Percentiles rank a stretch among this genome's conserved stretches.
These are phyloP conservation scores for Lepidium africanum DNA, from an alignment of 345 rosid genomes.

Conservation along the genomic window DNA sequence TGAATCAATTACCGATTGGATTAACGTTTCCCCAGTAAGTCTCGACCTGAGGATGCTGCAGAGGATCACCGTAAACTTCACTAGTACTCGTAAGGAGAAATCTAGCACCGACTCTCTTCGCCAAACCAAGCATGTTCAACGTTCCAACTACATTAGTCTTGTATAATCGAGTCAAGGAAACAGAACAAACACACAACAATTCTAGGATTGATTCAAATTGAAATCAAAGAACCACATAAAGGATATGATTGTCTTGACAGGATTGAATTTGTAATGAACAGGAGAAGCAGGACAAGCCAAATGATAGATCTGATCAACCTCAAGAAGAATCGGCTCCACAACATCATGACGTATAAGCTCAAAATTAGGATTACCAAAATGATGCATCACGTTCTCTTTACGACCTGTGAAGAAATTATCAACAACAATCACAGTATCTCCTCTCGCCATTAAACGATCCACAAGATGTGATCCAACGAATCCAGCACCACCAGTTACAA, in stretches of 20 bases:
- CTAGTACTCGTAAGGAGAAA: slow-evolving; percentile 89
- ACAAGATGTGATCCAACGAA: slow-evolving; percentile 92
- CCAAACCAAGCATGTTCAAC: slow-evolving; percentile 74
- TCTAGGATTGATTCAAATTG: neutral
- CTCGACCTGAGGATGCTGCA: slow-evolving; percentile 81
- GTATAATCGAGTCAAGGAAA: slow-evolving; percentile 37
- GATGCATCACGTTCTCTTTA: slow-evolving; percentile 67
- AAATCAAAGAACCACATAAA: neutral
- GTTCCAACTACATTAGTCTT: slow-evolving; percentile 88
- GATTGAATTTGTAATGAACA: slow-evolving; percentile 85
- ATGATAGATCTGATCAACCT: slow-evolving; percentile 92
- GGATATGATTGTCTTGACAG: slow-evolving; percentile 91
- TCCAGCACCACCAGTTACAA: slow-evolving; percentile 85
- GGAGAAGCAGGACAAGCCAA: slow-evolving; percentile 89
- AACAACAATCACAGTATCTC: slow-evolving; percentile 71
- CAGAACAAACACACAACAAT: neutral
- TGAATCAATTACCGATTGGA: slow-evolving; percentile 68
- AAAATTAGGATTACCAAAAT: slow-evolving; percentile 64
- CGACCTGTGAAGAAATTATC: slow-evolving; percentile 77
- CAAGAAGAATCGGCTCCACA: slow-evolving; percentile 70
- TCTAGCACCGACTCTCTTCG: slow-evolving; percentile 74
- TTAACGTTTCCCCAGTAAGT: slow-evolving; percentile 91
- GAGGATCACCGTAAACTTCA: slow-evolving; percentile 87
- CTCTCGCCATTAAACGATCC: slow-evolving; percentile 68
- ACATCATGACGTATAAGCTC: slow-evolving; percentile 79